Percentiles rank a stretch among this genome's conserved stretches.
Evolutionary conservation across 2,329 filamentous ascomycete genomes (phyloP).

Genomic region (Sporothrix brunneoviolacea): DNA sequence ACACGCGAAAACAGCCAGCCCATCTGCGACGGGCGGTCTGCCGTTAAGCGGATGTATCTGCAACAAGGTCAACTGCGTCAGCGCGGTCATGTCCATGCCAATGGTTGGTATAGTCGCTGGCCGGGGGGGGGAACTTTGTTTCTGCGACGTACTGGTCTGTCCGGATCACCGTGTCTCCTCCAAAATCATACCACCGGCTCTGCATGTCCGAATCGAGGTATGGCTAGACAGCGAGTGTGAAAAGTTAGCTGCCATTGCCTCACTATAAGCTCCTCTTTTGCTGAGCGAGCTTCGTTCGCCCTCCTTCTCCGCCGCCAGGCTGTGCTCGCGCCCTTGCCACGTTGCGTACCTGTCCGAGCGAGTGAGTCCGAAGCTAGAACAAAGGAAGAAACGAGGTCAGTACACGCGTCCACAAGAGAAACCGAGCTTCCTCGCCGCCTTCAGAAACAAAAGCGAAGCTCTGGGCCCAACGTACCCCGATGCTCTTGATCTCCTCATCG

Average conservation of each 20-base stretch:
- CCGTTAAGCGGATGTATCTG: slow-evolving; percentile 87
- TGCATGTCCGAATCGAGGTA: slow-evolving; percentile 98
- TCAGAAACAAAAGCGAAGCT: neutral
- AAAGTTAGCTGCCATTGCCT: neutral
- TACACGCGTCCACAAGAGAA: neutral
- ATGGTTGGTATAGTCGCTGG: neutral
- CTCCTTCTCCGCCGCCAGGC: too few species aligned
- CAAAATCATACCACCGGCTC: slow-evolving; percentile 98
- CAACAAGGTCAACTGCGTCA: neutral
- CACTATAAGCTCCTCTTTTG: neutral
- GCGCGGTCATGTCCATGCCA: too few species aligned
- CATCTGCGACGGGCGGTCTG: slow-evolving; percentile 81
- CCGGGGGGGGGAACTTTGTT: neutral
- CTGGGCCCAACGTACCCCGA: slow-evolving; percentile 21
- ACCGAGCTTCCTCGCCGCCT: neutral
- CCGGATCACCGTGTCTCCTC: slow-evolving; percentile 82
- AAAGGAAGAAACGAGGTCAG: slow-evolving; percentile 17
- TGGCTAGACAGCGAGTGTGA: slow-evolving; percentile 52
- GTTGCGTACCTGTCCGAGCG: slow-evolving; percentile 67
- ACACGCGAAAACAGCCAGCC: slow-evolving; percentile 94
- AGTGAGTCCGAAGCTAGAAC: slow-evolving; percentile 74
- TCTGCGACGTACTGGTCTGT: slow-evolving; percentile 53
- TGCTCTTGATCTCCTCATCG: slow-evolving; percentile 41
- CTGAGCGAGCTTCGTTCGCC: neutral
- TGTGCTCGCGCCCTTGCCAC: too few species aligned